Base-by-base conservation (phyloP, 2,329 filamentous ascomycete species). In the Neofusicoccum laricinum region DNA sequence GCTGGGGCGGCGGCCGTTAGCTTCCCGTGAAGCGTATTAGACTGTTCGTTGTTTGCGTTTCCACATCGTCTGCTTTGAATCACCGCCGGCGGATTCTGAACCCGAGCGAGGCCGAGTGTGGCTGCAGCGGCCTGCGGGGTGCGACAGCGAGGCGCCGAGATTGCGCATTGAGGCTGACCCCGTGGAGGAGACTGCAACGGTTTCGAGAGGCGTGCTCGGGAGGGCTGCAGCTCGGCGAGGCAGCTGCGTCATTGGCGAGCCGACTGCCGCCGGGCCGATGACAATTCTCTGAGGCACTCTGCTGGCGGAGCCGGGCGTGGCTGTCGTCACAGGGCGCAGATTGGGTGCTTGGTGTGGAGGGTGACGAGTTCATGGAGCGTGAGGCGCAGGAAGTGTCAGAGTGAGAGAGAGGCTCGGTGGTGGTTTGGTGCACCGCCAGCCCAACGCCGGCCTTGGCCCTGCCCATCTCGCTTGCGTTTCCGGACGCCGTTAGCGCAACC, bases 351-450 rank as follows among this genome's bases (percentile, higher is more conserved):
- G 41, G 55, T 36, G 25, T 19, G 40, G 30, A 46, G 40, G 41
- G 41, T 17, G 53, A 57, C 40, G 38, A 25, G 19, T n/a, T 30
- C 11, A 43, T 43, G 53, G 53, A 32, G 38, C 36, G 21, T 46
- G 55, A 46, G 55, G 55, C 55, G 41, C 41, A 59, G 55, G 40
- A 17, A 36, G 55, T 59, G 55, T 59, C 55, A 59, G 55, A 36
- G 25, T 59, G 41, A 46, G 15, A 30, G 15, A 30, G 51, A 41
- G 25, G 34, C 14, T 11, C 10, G 55, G 19, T 32, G 40, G 40
- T 34, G 40, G 40, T 45, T 46, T 34, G 15, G 41, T 32, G 30
- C 19, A 15, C 25, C 12, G 32, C 32, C 30, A 51, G 32, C 49
- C 32, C 49, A 51, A 51, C 49, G 32, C 30, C 49, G 5, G 19